phyloP scores from a whole-genome alignment of 441 rosid species.

The Bocquillonia castaneifolia region DNA sequence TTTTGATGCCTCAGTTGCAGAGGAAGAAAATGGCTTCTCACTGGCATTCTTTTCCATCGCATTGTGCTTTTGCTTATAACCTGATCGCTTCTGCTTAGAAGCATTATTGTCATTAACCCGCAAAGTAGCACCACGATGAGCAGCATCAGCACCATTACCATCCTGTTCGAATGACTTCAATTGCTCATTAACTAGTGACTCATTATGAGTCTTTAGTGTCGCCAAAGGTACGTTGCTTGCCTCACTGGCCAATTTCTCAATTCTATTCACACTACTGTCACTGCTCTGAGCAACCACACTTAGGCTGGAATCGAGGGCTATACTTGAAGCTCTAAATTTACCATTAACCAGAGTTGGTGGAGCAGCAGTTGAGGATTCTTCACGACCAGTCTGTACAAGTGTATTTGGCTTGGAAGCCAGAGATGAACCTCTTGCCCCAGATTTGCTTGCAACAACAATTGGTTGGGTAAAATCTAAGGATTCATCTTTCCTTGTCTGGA shows the following conservation, averaged over 20 bases:
- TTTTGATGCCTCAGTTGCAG: constrained; percentile 32
- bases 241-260: constrained; percentile 32
- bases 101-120: constrained; percentile 33
- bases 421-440: constrained; percentile 23
- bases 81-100: constrained; percentile 51
- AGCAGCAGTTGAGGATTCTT: constrained; percentile 27
- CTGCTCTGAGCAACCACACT: constrained; percentile 25
- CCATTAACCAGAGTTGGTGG: constrained; percentile 27
- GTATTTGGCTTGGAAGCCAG: constrained; percentile 23
- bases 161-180: constrained; percentile 30
- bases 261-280: constrained; percentile 24
- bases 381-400: constrained; percentile 32
- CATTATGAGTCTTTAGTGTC: constrained; percentile 31
- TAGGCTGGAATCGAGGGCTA: constrained; percentile 23
- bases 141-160: constrained; percentile 31
- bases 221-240: constrained; percentile 29
- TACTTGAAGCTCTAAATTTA: constrained; percentile 27
- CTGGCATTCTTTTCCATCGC: constrained; percentile 36
- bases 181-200: constrained; percentile 25
- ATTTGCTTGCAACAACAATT: constrained; percentile 21
- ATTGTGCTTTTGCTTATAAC: constrained; percentile 55
- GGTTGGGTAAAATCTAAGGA: constrained; percentile 26
- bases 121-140: constrained; percentile 25
- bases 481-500: constrained; percentile 37
- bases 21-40: constrained; percentile 34